Evolutionary conservation across 2,329 filamentous ascomycete species (phyloP).

Genomic region (Biscogniauxia mediterranea): DNA sequence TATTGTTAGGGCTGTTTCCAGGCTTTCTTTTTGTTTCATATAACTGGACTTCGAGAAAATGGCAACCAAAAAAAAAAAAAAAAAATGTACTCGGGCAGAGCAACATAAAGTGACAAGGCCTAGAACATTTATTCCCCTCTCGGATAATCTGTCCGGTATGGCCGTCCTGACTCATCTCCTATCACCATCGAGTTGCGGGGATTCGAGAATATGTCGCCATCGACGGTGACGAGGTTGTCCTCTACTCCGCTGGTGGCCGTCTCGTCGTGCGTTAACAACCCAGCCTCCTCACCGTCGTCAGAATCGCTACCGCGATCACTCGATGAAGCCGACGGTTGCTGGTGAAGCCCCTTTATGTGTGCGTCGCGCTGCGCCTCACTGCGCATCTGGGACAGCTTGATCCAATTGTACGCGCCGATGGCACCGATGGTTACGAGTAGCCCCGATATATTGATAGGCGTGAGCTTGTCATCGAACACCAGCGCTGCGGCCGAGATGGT

Average conservation of each 20-base stretch:
- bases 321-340: constrained; percentile 32
- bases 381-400: constrained; percentile 90
- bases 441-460: constrained; percentile 81
- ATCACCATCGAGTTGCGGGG: constrained; percentile 26
- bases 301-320: constrained; percentile 40
- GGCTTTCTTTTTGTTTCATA: background rate
- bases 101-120: constrained; percentile 5
- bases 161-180: constrained; percentile 14
- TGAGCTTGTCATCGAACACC: constrained; percentile 86
- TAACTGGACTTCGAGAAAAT: background rate
- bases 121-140: constrained; percentile 20
- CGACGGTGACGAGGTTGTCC: constrained; percentile 38
- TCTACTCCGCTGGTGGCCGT: constrained; percentile 33
- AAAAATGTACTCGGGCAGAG: background rate
- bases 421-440: constrained; percentile 84
- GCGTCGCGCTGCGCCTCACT: constrained; percentile 62
- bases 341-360: constrained; percentile 40
- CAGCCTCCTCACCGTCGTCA: constrained; percentile 45
- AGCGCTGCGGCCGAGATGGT: constrained; percentile 87
- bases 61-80: background rate
- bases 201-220: constrained; percentile 41
- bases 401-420: constrained; percentile 88
- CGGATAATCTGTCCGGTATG: constrained; percentile 24
- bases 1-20: background rate
- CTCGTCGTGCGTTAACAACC: constrained; percentile 42